phyloP scores from a whole-genome alignment of 1,139 yeast genomes.

The Pneumocystis wakefieldiae region DNA sequence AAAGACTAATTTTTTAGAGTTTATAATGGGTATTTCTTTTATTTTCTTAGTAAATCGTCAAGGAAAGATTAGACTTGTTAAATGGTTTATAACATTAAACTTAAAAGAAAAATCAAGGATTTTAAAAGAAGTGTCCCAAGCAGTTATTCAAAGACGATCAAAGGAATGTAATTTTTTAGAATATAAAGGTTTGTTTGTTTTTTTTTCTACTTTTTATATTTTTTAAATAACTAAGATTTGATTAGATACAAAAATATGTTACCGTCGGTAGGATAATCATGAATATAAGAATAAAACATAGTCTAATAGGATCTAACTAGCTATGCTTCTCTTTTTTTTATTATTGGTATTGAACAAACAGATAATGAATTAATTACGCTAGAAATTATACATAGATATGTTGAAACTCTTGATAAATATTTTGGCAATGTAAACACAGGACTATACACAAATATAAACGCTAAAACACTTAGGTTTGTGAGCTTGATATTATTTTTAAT shows the following conservation, averaged over 20 bases:
- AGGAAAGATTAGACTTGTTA: constrained; percentile 82
- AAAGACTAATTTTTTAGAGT: background rate
- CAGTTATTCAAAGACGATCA: constrained; percentile 70
- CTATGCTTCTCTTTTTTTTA: constrained; percentile 81
- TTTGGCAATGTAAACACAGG: constrained; percentile 88
- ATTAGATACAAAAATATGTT: constrained; percentile 64
- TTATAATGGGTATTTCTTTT: constrained; percentile 24
- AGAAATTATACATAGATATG: constrained; percentile 82
- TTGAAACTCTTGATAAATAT: constrained; percentile 90
- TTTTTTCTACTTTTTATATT: background rate
- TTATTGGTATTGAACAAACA: constrained; percentile 68
- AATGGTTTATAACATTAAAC: constrained; percentile 77
- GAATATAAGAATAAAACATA: background rate
- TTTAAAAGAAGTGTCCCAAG: constrained; percentile 71
- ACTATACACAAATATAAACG: constrained; percentile 17
- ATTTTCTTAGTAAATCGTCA: constrained; percentile 75
- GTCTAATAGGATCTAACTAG: background rate
- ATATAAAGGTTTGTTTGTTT: constrained; percentile 35
- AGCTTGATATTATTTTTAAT: constrained; percentile 65
- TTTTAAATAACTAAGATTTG: background rate
- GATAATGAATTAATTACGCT: constrained; percentile 79
- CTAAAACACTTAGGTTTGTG: constrained; percentile 14
- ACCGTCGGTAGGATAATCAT: constrained; percentile 39
- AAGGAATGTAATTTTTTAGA: constrained; percentile 95
- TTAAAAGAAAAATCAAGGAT: constrained; percentile 74